Conservation (phyloP, 1,139 yeast genomes). For the Nadsonia starkeyi-henricii region DNA sequence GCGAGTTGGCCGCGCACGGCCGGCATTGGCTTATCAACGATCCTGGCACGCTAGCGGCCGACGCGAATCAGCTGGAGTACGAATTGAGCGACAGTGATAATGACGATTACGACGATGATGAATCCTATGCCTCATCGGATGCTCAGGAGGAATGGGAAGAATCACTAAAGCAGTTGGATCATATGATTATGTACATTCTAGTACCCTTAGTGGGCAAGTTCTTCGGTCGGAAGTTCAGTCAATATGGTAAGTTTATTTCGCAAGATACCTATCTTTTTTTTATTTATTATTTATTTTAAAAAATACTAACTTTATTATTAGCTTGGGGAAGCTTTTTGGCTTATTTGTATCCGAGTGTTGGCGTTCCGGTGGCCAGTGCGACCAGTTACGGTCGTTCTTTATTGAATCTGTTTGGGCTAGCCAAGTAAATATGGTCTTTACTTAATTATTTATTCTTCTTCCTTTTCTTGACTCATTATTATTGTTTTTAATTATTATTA, state of each 20-base stretch:
- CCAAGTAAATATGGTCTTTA: too few species aligned
- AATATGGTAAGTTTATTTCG: constrained; percentile 17
- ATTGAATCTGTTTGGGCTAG: too few species aligned
- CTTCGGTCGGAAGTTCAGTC: constrained; percentile 51
- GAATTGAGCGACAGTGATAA: neutral
- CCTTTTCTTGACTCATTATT: too few species aligned
- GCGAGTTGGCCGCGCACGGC: too few species aligned
- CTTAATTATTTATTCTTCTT: too few species aligned
- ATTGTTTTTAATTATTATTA: too few species aligned
- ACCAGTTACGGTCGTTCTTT: too few species aligned
- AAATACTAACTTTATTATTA: neutral
- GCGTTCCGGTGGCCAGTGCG: too few species aligned
- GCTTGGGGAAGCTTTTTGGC: neutral
- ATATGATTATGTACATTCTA: constrained; percentile 41
- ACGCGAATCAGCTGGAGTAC: too few species aligned
- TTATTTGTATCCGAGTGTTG: neutral
- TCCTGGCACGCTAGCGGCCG: too few species aligned
- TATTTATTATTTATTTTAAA: neutral
- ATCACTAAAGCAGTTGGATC: constrained; percentile 46
- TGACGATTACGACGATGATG: constrained; percentile 8
- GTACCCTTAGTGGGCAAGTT: constrained; percentile 61
- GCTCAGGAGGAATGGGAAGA: constrained; percentile 79
- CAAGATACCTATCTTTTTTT: too few species aligned
- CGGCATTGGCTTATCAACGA: too few species aligned
- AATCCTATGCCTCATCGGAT: constrained; percentile 14